Evolutionary conservation across 352 stramenopile genomes (phyloP), one percentile per base, ranked within the genome.

Genomic region (Phytophthora citrophthora): DNA sequence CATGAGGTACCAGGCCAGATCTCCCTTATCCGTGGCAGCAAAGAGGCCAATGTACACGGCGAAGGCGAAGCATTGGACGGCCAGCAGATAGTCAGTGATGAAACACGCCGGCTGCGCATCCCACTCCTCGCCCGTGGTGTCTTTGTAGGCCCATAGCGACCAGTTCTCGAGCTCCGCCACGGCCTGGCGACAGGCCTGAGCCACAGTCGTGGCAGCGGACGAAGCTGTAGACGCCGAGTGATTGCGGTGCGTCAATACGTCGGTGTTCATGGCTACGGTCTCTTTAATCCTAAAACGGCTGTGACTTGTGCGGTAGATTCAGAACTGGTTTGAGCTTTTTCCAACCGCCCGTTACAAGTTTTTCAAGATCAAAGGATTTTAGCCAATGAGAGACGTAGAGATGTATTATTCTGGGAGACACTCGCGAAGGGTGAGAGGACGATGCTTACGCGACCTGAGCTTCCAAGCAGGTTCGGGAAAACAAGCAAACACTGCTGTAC

Each of bases 81-180:
- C 88, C 52, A 95, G 73, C 31, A 94, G 45, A 67, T 95, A 95
- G 73, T 95, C 88, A 2, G 88, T 95, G 69, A 95, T 93, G 61
- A 94, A 93, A 70, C 86, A 94, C 52, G 88, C 88, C 5, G 88
- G 88, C 65, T 95, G 88, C 46, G 84, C 87, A 54, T 94, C 85
- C 88, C 88, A 95, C 52, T 91, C 81, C 63, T 95, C 88, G 26
- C 88, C 88, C 26, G 74, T 78, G n/a, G 70, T 65, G 54, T 90
- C 84, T 26, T 79, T 74, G 60, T 94, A 94, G 36, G 81, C 83
- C 83, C 83, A 94, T 52, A 92, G 76, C 52, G 83, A 89, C 81
- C 81, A 91, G 57, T 77, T 89, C 71, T 93, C 86, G 48, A 91
- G 69, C 64, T 92, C 81, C 43, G 74, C 68, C 46, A 93, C 77